Percentiles rank a stretch among this genome's conserved stretches.
phyloP scores from a whole-genome alignment of 306 rosid genomes.

The Dryas drummondii region DNA sequence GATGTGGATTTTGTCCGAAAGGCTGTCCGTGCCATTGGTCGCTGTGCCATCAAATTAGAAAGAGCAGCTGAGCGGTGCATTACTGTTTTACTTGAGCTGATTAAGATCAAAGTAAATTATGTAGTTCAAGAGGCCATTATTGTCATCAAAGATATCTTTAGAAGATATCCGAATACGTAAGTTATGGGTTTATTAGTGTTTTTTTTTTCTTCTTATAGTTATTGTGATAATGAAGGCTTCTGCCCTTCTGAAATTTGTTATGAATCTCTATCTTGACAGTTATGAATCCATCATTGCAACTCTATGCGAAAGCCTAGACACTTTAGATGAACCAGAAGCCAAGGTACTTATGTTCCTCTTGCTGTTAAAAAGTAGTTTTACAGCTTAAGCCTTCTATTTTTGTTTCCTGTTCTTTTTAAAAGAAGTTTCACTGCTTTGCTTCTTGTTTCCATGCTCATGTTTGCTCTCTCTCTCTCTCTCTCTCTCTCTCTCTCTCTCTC shows the following conservation, averaged over 20 bases:
- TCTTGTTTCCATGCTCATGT: neutral
- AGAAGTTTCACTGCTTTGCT: slow-evolving; percentile 1
- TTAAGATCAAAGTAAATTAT: slow-evolving; percentile 97
- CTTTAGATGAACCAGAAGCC: slow-evolving; percentile 98
- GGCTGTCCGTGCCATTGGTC: slow-evolving; percentile 99
- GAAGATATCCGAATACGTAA: slow-evolving; percentile 99
- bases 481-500: neutral
- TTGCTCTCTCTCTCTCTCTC: neutral
- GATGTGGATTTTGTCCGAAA: slow-evolving; percentile 97
- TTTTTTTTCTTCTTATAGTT: neutral
- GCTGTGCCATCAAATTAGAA: slow-evolving; percentile 98
- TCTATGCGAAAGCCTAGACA: slow-evolving; percentile 94
- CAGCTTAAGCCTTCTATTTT: neutral
- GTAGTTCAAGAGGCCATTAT: slow-evolving; percentile 99
- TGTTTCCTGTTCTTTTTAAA: slow-evolving; percentile 9
- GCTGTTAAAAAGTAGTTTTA: slow-evolving; percentile 15
- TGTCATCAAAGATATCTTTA: slow-evolving; percentile 97
- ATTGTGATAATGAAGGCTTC: slow-evolving; percentile 16
- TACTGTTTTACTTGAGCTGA: slow-evolving; percentile 96
- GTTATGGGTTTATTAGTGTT: slow-evolving; percentile 2
- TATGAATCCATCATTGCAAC: slow-evolving; percentile 99
- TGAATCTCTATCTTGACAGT: slow-evolving; percentile 40
- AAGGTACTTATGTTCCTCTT: slow-evolving; percentile 55
- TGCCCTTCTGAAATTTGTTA: slow-evolving; percentile 21
- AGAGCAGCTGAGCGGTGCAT: slow-evolving; percentile 99